Conservation (phyloP, 192 early-diverging fungal species). For the Endogone sp. region DNA sequence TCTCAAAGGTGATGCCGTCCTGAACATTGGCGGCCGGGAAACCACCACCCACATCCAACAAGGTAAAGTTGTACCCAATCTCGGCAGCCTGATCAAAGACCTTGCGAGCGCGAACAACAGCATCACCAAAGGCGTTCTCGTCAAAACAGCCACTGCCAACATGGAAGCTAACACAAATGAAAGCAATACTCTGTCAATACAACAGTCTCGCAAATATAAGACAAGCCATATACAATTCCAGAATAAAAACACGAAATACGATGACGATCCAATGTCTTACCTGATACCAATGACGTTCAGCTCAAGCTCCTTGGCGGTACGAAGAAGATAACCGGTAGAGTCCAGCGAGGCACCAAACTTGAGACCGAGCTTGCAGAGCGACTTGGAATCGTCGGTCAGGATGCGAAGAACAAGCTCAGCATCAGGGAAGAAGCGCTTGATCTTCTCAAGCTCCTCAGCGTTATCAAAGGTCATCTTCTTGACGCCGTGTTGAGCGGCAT, state of each 20-base stretch:
- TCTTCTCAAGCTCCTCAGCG: slow-evolving; percentile 94
- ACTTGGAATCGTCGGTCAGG: slow-evolving; percentile 90
- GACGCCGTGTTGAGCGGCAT: slow-evolving; percentile 71
- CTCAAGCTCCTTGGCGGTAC: slow-evolving; percentile 71
- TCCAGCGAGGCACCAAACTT: slow-evolving; percentile 94
- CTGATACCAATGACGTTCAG: slow-evolving; percentile 86
- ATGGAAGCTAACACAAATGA: slow-evolving; percentile 70
- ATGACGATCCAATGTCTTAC: slow-evolving; percentile 9
- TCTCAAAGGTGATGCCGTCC: slow-evolving; percentile 78
- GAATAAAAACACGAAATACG: no score
- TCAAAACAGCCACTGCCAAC: slow-evolving; percentile 95
- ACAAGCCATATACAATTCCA: background rate
- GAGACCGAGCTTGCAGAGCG: slow-evolving; percentile 86
- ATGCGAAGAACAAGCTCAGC: slow-evolving; percentile 93
- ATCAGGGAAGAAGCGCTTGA: slow-evolving; percentile 74
- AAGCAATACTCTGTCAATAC: background rate
- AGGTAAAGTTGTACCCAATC: slow-evolving; percentile 67
- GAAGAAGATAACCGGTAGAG: slow-evolving; percentile 62
- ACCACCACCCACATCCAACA: slow-evolving; percentile 92
- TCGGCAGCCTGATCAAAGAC: slow-evolving; percentile 87
- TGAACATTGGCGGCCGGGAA: slow-evolving; percentile 82
- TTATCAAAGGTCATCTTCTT: slow-evolving; percentile 99
- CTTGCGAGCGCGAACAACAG: slow-evolving; percentile 75
- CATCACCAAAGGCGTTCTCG: slow-evolving; percentile 85
- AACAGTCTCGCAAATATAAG: background rate